phyloP scores from a whole-genome alignment of 2,329 filamentous ascomycete species.

The Colletotrichum coccodes region DNA sequence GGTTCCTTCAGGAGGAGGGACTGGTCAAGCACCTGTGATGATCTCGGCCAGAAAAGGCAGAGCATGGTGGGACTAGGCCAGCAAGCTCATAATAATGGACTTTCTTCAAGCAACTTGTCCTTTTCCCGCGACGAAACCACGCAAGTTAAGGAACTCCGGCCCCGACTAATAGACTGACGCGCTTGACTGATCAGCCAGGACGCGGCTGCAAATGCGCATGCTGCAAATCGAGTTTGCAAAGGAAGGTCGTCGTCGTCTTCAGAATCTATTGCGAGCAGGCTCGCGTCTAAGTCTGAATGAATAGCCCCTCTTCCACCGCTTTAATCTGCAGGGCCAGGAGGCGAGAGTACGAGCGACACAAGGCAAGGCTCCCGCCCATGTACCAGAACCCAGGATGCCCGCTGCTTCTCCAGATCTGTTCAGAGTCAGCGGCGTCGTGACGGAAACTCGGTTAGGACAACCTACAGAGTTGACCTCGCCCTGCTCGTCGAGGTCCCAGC shows the following conservation, averaged over 20 bases:
- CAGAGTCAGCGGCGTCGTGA: not conserved
- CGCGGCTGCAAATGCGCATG: not conserved
- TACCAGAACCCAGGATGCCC: constrained; percentile 75
- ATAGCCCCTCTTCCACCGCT: constrained; percentile 51
- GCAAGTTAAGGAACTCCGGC: too few species aligned
- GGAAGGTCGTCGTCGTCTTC: too few species aligned
- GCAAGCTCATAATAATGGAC: not conserved
- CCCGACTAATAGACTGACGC: too few species aligned
- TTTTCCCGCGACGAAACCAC: not conserved
- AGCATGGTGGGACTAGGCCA: not conserved
- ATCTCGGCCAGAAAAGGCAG: too few species aligned
- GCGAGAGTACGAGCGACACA: constrained; percentile 70
- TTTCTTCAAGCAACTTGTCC: not conserved
- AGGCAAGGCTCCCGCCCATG: constrained; percentile 71
- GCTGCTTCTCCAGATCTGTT: constrained; percentile 67
- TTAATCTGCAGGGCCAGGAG: constrained; percentile 64
- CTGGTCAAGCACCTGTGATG: not conserved
- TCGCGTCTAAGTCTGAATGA: constrained; percentile 41
- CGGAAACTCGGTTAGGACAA: not conserved
- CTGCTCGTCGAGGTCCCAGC: constrained; percentile 70
- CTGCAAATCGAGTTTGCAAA: too few species aligned
- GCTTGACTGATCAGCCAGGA: not conserved
- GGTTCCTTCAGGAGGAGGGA: not conserved
- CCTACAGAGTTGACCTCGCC: constrained; percentile 55
- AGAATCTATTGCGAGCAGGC: too few species aligned